phyloP scores from a whole-genome alignment of 2,329 filamentous ascomycete genomes.

The Iodosphaeria phyllophila region DNA sequence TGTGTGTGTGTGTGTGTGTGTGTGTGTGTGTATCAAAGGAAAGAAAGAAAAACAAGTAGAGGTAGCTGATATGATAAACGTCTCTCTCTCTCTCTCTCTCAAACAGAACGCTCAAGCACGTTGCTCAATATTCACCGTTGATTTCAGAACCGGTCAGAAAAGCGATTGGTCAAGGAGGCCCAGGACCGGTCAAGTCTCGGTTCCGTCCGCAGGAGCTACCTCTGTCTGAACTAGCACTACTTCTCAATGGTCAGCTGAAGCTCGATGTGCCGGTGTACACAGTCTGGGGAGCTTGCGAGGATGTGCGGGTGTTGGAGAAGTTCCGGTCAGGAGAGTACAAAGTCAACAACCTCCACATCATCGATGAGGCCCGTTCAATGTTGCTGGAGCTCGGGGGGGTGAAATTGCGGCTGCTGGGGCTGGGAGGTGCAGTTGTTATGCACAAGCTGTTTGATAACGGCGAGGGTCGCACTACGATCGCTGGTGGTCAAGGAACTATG shows the following conservation, averaged over 20 bases:
- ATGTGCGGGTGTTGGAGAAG: slow-evolving; percentile 93
- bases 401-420: slow-evolving; percentile 80
- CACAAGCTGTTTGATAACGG: slow-evolving; percentile 99
- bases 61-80: not conserved
- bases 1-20: no score
- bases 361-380: slow-evolving; percentile 93
- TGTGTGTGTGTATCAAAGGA: no score
- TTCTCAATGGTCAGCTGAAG: slow-evolving; percentile 74
- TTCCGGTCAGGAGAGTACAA: slow-evolving; percentile 97
- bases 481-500: slow-evolving; percentile 96
- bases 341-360: slow-evolving; percentile 91
- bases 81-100: slow-evolving; percentile 8
- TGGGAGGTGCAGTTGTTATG: slow-evolving; percentile 96
- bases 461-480: slow-evolving; percentile 93
- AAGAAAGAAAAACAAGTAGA: slow-evolving; percentile 1
- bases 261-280: slow-evolving; percentile 96
- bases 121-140: slow-evolving; percentile 93
- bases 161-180: slow-evolving; percentile 42
- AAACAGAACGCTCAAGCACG: slow-evolving; percentile 80
- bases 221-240: slow-evolving; percentile 78
- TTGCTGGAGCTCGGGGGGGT: slow-evolving; percentile 88
- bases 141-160: slow-evolving; percentile 64
- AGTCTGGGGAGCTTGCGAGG: slow-evolving; percentile 96
- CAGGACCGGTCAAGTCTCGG: slow-evolving; percentile 68
- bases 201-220: slow-evolving; percentile 69